phyloP scores from a whole-genome alignment of 345 rosid genomes.

The Euphorbia peplus region DNA sequence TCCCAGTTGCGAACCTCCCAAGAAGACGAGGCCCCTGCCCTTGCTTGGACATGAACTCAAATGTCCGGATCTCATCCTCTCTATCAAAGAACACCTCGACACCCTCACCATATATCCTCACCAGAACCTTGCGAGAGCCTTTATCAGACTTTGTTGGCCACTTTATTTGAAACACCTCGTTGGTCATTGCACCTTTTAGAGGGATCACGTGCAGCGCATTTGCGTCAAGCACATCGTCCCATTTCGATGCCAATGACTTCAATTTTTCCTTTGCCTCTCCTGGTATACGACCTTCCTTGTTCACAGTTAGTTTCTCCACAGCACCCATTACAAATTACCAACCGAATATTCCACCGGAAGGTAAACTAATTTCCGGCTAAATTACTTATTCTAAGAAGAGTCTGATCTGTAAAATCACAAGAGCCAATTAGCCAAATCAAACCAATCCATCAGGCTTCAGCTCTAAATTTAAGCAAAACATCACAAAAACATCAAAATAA shows the following conservation, averaged over 20 bases:
- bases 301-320: slow-evolving; percentile 16
- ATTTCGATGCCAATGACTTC: slow-evolving; percentile 29
- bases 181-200: slow-evolving; percentile 35
- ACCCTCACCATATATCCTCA: slow-evolving; percentile 33
- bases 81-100: slow-evolving; percentile 31
- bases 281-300: slow-evolving; percentile 19
- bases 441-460: no score
- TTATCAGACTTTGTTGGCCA: slow-evolving; percentile 18
- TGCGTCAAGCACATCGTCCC: slow-evolving; percentile 28
- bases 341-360: slow-evolving; percentile 1
- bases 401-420: neutral
- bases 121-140: slow-evolving; percentile 23
- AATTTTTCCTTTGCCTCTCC: slow-evolving; percentile 27
- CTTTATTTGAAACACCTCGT: slow-evolving; percentile 28
- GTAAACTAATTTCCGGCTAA: neutral
- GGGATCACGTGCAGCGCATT: slow-evolving; percentile 28
- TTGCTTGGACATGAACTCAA: slow-evolving; percentile 34
- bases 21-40: slow-evolving; percentile 35
- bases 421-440: neutral
- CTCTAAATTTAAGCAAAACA: neutral
- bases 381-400: neutral
- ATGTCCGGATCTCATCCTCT: slow-evolving; percentile 26
- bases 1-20: slow-evolving; percentile 29
- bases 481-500: neutral
- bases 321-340: slow-evolving; percentile 26